Percentiles rank a stretch among this genome's conserved stretches.
Conservation (phyloP, 2,329 filamentous ascomycete genomes). For the Fusarium decemcellulare region DNA sequence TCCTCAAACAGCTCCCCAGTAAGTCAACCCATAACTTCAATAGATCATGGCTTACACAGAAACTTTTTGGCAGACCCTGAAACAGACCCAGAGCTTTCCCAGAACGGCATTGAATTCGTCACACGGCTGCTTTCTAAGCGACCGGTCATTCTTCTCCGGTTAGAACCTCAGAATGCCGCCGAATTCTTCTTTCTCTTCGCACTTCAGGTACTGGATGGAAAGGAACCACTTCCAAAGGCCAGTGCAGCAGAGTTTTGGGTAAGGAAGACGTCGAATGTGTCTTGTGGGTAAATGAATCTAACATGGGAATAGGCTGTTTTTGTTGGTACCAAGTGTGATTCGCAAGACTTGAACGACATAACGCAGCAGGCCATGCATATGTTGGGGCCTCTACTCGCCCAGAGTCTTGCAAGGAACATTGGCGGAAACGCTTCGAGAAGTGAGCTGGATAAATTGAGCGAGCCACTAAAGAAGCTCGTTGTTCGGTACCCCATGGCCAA, state of each 20-base stretch:
- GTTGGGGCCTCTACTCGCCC: conserved; percentile 73
- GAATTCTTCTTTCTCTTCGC: conserved; percentile 81
- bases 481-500: conserved; percentile 68
- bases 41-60: not conserved
- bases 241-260: conserved; percentile 84
- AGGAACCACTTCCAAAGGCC: conserved; percentile 82
- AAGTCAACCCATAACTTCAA: conserved; percentile 37
- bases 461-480: conserved; percentile 79
- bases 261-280: conserved; percentile 38
- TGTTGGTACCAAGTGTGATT: conserved; percentile 61
- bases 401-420: conserved; percentile 74
- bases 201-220: conserved; percentile 77
- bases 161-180: conserved; percentile 69
- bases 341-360: conserved; percentile 58
- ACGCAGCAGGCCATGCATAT: conserved; percentile 67
- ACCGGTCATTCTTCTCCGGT: conserved; percentile 71
- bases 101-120: conserved; percentile 81
- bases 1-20: conserved; percentile 75
- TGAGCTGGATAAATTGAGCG: conserved; percentile 79
- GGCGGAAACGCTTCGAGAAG: conserved; percentile 78
- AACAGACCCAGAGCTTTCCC: conserved; percentile 79
- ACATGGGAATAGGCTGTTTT: conserved; percentile 63
- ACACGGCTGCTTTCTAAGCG: conserved; percentile 74
- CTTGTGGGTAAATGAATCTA: not conserved
- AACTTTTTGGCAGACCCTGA: conserved; percentile 69